These are phyloP conservation scores for Amanita thiersii DNA, from an alignment of 768 basidiomycete genomes.

Conservation along the genomic window DNA sequence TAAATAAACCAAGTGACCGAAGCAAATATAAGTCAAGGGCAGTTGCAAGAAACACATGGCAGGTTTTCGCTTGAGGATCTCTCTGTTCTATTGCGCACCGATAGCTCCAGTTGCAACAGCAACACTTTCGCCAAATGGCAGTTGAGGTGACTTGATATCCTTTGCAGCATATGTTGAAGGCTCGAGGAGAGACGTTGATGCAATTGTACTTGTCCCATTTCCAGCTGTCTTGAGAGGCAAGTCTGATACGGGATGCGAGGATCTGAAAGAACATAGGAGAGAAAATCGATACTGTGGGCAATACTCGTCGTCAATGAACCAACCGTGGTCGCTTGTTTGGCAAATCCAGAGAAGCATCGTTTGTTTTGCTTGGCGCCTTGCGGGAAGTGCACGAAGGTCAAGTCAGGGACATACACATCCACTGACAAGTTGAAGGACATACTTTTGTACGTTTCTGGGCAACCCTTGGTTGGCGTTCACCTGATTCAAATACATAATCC, in stretches of 20 bases:
- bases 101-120: slow-evolving; percentile 39
- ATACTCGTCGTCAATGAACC: slow-evolving; percentile 27
- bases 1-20: slow-evolving; percentile 35
- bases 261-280: slow-evolving; percentile 29
- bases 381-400: slow-evolving; percentile 15
- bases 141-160: slow-evolving; percentile 50
- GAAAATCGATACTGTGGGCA: slow-evolving; percentile 16
- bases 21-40: slow-evolving; percentile 17
- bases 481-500: slow-evolving; percentile 75
- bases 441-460: slow-evolving; percentile 73
- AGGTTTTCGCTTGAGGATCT: slow-evolving; percentile 4
- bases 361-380: slow-evolving; percentile 57
- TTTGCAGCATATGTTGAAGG: slow-evolving; percentile 25
- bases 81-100: slow-evolving; percentile 27
- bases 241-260: slow-evolving; percentile 32
- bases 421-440: slow-evolving; percentile 15
- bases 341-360: slow-evolving; percentile 55
- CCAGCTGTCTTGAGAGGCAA: slow-evolving; percentile 32
- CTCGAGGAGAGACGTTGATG: slow-evolving; percentile 21
- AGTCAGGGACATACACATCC: no score
- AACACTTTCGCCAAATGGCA: slow-evolving; percentile 55
- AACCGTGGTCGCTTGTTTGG: slow-evolving; percentile 82
- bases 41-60: slow-evolving; percentile 8
- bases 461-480: slow-evolving; percentile 67
- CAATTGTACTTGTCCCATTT: slow-evolving; percentile 23